Evolutionary conservation across 768 basidiomycete genomes (phyloP).

Genomic region (Rhizopogon roseolus): DNA sequence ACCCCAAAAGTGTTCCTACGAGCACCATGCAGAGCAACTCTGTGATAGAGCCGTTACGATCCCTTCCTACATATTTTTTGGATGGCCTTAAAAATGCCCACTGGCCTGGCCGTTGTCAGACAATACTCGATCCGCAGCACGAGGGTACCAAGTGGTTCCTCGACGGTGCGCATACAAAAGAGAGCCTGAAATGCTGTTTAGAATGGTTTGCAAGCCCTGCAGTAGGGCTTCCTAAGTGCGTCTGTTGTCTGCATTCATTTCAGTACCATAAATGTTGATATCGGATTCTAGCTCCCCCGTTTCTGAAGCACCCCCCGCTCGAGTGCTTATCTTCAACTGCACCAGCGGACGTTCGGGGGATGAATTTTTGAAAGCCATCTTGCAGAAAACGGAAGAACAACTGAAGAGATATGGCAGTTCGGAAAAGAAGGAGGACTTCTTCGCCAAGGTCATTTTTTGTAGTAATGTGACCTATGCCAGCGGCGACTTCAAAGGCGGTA

Average conservation of each 20-base stretch:
- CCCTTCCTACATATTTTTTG: constrained; percentile 50
- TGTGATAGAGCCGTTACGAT: constrained; percentile 4
- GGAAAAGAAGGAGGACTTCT: constrained; percentile 45
- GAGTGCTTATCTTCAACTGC: constrained; percentile 91
- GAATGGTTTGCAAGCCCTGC: constrained; percentile 79
- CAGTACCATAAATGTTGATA: constrained; percentile 3
- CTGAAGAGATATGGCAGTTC: constrained; percentile 36
- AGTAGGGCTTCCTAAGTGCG: constrained; percentile 37
- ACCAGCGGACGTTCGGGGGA: constrained; percentile 83
- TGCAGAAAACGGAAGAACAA: constrained; percentile 44
- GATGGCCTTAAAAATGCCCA: constrained; percentile 61
- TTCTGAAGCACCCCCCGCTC: constrained; percentile 25
- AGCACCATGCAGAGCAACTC: background rate
- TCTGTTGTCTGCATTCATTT: constrained; percentile 3
- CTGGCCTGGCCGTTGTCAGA: constrained; percentile 97
- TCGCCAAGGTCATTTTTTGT: constrained; percentile 89
- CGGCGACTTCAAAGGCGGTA: constrained; percentile 89
- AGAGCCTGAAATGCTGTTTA: constrained; percentile 83
- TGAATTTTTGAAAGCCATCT: constrained; percentile 59
- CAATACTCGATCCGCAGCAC: constrained; percentile 56
- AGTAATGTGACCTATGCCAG: constrained; percentile 92
- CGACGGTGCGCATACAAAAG: constrained; percentile 93
- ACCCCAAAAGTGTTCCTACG: background rate
- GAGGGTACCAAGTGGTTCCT: constrained; percentile 73
- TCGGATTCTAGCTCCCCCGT: background rate